phyloP scores from a whole-genome alignment of 371 early-diverging fungal genomes.

The Mucor piriformis region DNA sequence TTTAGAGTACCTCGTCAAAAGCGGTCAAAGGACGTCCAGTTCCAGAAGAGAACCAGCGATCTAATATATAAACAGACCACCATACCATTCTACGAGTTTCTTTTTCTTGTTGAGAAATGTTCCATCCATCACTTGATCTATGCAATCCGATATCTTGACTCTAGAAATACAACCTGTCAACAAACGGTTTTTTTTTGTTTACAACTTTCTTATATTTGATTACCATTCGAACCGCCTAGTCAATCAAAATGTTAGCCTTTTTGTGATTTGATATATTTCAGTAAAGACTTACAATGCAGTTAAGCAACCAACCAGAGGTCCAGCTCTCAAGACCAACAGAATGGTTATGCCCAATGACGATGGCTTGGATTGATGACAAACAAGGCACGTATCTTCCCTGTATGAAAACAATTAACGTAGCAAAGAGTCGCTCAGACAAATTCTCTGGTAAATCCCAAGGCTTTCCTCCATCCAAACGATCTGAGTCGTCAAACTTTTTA shows the following conservation, averaged over 20 bases:
- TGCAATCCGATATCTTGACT: conserved; percentile 61
- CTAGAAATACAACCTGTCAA: conserved; percentile 11
- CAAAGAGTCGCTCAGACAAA: conserved; percentile 1
- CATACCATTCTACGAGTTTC: conserved; percentile 57
- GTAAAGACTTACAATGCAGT: conserved; percentile 26
- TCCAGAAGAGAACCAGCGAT: conserved; percentile 41
- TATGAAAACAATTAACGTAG: conserved; percentile 3
- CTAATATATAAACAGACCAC: conserved; percentile 55
- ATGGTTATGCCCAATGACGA: conserved; percentile 37
- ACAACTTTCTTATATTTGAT: background rate
- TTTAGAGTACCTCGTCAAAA: conserved; percentile 27
- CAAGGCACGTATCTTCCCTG: conserved; percentile 20
- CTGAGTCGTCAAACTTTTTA: conserved; percentile 9
- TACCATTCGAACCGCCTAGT: conserved; percentile 34
- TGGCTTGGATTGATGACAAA: conserved; percentile 37
- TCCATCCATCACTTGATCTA: conserved; percentile 40
- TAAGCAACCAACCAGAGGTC: conserved; percentile 31
- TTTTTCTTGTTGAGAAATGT: conserved; percentile 41
- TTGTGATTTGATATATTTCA: background rate
- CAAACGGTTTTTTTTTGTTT: background rate
- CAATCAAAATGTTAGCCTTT: background rate
- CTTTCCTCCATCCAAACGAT: conserved; percentile 1
- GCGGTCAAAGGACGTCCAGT: conserved; percentile 33
- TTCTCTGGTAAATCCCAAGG: conserved; percentile 11
- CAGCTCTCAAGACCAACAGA: conserved; percentile 30